Evolutionary conservation across 2,329 filamentous ascomycete species (phyloP).

Genomic region (Colletotrichum lini): DNA sequence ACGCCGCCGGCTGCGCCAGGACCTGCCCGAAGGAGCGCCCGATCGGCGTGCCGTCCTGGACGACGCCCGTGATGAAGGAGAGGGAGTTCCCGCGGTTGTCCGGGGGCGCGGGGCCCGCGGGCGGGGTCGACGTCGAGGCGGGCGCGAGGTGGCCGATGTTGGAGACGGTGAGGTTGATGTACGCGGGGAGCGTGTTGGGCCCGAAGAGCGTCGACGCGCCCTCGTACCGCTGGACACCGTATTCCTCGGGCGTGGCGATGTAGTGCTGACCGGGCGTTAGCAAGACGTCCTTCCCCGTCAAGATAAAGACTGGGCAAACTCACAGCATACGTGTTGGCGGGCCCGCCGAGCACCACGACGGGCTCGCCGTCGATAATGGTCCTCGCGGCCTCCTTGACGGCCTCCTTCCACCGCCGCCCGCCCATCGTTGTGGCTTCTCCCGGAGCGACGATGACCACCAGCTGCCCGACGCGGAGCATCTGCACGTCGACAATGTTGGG

Average conservation of each 20-base stretch:
- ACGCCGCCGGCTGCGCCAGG: constrained; percentile 64
- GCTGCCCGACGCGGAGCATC: constrained; percentile 84
- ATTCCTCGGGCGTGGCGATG: constrained; percentile 84
- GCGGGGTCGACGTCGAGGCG: constrained; percentile 58
- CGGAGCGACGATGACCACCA: constrained; percentile 86
- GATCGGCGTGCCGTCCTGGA: constrained; percentile 77
- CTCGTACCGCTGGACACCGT: constrained; percentile 89
- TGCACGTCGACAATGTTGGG: constrained; percentile 95
- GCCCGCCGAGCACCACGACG: constrained; percentile 87
- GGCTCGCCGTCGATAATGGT: constrained; percentile 67
- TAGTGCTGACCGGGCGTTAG: constrained; percentile 68
- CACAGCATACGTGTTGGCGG: constrained; percentile 87
- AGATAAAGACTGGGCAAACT: background rate
- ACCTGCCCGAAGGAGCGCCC: constrained; percentile 81
- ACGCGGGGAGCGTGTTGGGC: constrained; percentile 84
- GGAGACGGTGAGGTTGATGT: constrained; percentile 87
- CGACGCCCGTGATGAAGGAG: constrained; percentile 84
- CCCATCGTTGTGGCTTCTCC: constrained; percentile 95
- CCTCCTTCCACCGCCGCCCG: constrained; percentile 86
- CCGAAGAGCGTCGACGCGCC: constrained; percentile 94
- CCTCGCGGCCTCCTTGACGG: constrained; percentile 69
- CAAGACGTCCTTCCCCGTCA: too few species aligned
- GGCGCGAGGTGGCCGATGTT: constrained; percentile 77
- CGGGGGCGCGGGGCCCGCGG: constrained; percentile 77
- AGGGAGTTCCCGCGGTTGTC: constrained; percentile 84